These are phyloP conservation scores for Kazachstania viticola DNA, from an alignment of 805 yeast species.

Conservation along the genomic window DNA sequence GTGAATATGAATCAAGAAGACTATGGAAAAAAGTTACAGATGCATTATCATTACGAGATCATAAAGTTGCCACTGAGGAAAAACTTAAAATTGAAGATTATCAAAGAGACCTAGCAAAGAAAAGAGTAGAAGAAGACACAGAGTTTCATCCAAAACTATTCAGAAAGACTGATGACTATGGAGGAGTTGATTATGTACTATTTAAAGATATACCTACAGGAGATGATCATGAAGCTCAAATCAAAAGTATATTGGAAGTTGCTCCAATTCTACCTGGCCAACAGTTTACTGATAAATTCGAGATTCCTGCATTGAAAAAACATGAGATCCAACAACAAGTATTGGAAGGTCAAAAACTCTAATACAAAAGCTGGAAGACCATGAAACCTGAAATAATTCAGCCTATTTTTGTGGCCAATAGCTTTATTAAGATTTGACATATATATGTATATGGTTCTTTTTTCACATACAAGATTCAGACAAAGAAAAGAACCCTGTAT, in stretches of 20 bases:
- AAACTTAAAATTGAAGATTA: slow-evolving; percentile 76
- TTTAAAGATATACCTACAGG: slow-evolving; percentile 51
- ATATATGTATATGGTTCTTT: too few relatives aligned
- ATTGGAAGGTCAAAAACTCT: too few relatives aligned
- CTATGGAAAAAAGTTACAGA: slow-evolving; percentile 76
- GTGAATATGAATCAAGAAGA: slow-evolving; percentile 65
- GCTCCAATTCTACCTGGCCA: slow-evolving; percentile 85
- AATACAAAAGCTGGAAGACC: too few relatives aligned
- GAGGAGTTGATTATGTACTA: slow-evolving; percentile 51
- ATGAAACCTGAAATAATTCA: too few relatives aligned
- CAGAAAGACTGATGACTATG: slow-evolving; percentile 33
- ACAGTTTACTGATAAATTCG: slow-evolving; percentile 48
- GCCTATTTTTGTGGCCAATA: too few relatives aligned
- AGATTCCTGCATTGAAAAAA: slow-evolving; percentile 57
- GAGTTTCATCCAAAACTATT: slow-evolving; percentile 77
- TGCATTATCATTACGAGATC: slow-evolving; percentile 71
- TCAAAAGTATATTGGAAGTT: slow-evolving; percentile 44
- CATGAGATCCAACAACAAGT: slow-evolving; percentile 24
- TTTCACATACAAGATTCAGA: too few relatives aligned
- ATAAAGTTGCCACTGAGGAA: slow-evolving; percentile 75
- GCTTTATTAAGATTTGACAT: too few relatives aligned
- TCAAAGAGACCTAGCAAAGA: slow-evolving; percentile 71
- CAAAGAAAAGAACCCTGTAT: too few relatives aligned
- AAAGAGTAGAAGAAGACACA: slow-evolving; percentile 64
- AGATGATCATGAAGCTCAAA: slow-evolving; percentile 41